Evolutionary conservation across 2,329 filamentous ascomycete genomes (phyloP).

Genomic region (Zopfia rhizophila): DNA sequence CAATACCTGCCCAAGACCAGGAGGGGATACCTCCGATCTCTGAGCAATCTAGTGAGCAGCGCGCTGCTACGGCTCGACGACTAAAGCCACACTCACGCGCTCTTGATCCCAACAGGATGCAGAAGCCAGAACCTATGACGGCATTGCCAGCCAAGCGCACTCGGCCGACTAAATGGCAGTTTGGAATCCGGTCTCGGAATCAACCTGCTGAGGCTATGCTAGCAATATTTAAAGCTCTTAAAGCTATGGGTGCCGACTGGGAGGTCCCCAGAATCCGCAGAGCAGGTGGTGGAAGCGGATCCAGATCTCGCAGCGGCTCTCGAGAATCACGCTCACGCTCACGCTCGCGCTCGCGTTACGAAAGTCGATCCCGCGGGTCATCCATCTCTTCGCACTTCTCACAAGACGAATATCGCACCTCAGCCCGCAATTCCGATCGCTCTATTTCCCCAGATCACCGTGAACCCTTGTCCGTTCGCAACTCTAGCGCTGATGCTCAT

Average conservation of each 20-base stretch:
- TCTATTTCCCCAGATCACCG: conserved; percentile 26
- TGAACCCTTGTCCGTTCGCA: conserved; percentile 44
- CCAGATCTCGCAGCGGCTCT: conserved; percentile 44
- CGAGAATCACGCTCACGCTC: conserved; percentile 37
- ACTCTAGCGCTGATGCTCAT: conserved; percentile 28
- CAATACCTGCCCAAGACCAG: conserved; percentile 29
- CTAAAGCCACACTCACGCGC: conserved; percentile 86
- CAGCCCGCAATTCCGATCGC: conserved; percentile 16
- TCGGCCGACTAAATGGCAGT: conserved; percentile 94
- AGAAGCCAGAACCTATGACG: conserved; percentile 66
- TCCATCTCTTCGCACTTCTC: conserved; percentile 46
- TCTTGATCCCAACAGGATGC: conserved; percentile 66
- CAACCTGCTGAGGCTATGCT: conserved; percentile 93
- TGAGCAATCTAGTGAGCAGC: conserved; percentile 66
- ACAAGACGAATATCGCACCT: conserved; percentile 28
- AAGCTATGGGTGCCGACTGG: conserved; percentile 90
- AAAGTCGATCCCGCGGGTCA: conserved; percentile 40
- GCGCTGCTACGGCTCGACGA: conserved; percentile 81
- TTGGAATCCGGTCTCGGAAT: conserved; percentile 94
- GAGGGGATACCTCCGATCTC: conserved; percentile 51
- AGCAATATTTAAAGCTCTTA: conserved; percentile 92
- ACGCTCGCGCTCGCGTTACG: conserved; percentile 43
- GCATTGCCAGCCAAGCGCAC: conserved; percentile 72
- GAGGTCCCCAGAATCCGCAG: conserved; percentile 64
- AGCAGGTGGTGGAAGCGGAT: conserved; percentile 53